Base-by-base conservation (phyloP, 202 grass and related monocot species). In the Dendrocalamus latiflorus region DNA sequence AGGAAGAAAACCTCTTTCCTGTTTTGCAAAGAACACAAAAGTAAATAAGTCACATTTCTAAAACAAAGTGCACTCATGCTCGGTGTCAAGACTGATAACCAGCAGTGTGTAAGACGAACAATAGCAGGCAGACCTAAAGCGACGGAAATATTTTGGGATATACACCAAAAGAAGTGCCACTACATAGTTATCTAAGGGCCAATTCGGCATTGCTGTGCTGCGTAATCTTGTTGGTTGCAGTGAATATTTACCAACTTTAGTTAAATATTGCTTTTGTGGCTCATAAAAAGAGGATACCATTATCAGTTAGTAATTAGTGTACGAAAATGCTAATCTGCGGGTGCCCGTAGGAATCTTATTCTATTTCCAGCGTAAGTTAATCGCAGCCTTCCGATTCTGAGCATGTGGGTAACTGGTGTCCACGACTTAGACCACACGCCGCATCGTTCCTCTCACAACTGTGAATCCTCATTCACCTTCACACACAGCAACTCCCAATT, bases 1-100 rank as follows among this genome's bases (percentile, higher is more conserved):
- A 77, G 89, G 89, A 49, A 98, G 86, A 89, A 98, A 95, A 75
- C 91, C 88, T 77, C 70, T 87, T 86, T 98, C 95, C 95, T 98
- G 76, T 84, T 87, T 85, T 74, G 73, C 53, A 82, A 84, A 80
- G 48, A 79, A 75, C 68, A 95, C 57, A 64, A 15, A 83, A 65
- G 44, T 70, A 61, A 81, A 51, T 25, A 81, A 57, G 34, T 65
- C 22, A 74, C 42, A 72, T 82, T 76, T 82, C 50, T 42, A 65
- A 51, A 65, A 88, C 6, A 72, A 45, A n/a, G 34, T 42, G 24
- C 57, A 82, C 21, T 33, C 21, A 74, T 69, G 20, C 24, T 42
- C 16, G 9, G 9, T 12, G 4, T 54, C 25, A 58, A 88, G 24
- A 64, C 26, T 76, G 54, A 85, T 58, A 65, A 77, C 49, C 58